Evolutionary conservation across 495 filamentous ascomycete genomes (phyloP).

Genomic region (Aspergillus kassunensis): DNA sequence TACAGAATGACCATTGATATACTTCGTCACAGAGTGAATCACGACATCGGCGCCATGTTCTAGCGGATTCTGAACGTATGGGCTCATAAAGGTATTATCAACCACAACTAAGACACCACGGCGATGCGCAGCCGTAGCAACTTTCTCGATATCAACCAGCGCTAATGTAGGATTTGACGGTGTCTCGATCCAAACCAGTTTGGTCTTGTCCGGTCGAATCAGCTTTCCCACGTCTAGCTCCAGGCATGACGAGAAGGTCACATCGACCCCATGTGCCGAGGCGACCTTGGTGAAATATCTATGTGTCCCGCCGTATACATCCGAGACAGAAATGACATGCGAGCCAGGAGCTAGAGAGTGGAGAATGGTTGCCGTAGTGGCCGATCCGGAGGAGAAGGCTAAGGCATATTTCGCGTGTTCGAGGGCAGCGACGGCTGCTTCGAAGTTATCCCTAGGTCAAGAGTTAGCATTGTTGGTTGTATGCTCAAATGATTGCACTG

Average conservation of each 20-base stretch:
- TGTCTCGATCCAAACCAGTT: conserved; percentile 95
- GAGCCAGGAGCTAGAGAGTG: conserved; percentile 89
- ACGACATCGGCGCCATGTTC: conserved; percentile 96
- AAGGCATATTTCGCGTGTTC: conserved; percentile 91
- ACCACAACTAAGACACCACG: conserved; percentile 93
- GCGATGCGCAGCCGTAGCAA: conserved; percentile 76
- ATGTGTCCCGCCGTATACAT: conserved; percentile 97
- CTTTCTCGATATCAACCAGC: conserved; percentile 84
- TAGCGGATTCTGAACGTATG: conserved; percentile 94
- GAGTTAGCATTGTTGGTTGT: too few relatives aligned
- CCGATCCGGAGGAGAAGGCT: conserved; percentile 92
- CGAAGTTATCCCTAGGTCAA: conserved; percentile 76
- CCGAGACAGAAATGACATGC: conserved; percentile 91
- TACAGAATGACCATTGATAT: conserved; percentile 93
- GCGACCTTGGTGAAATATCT: conserved; percentile 99
- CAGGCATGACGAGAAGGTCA: conserved; percentile 88
- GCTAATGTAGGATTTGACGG: conserved; percentile 91
- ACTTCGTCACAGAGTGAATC: conserved; percentile 99
- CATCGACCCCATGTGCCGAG: conserved; percentile 85
- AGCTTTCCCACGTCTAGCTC: conserved; percentile 79
- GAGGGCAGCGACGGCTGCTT: conserved; percentile 82
- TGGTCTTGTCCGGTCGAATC: conserved; percentile 78
- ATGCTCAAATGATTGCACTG: conserved; percentile 9
- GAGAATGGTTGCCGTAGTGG: conserved; percentile 86
- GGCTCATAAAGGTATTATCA: conserved; percentile 96